phyloP scores from a whole-genome alignment of 164 flowering plant genomes.

The Piper betle region DNA sequence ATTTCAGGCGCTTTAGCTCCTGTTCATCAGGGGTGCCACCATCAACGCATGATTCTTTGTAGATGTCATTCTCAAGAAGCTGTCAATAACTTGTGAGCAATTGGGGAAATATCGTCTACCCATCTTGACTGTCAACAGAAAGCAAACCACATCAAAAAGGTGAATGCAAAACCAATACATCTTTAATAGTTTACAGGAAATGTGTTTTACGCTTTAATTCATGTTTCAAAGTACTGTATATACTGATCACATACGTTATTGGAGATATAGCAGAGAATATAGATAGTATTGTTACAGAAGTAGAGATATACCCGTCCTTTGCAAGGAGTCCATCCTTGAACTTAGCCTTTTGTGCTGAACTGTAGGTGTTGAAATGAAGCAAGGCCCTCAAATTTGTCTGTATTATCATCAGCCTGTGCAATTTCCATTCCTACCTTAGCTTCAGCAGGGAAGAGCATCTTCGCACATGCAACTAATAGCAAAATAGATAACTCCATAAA shows the following conservation, averaged over 20 bases:
- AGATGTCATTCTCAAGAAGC: slow-evolving; percentile 49
- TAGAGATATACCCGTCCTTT: slow-evolving; percentile 37
- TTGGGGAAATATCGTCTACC: slow-evolving; percentile 50
- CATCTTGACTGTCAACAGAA: slow-evolving; percentile 36
- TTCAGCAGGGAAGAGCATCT: slow-evolving; percentile 4
- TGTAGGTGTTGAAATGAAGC: slow-evolving; percentile 30
- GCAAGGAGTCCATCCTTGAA: slow-evolving; percentile 36
- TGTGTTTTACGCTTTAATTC: not conserved
- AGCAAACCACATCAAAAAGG: not conserved
- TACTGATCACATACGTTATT: too few species aligned
- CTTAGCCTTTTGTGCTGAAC: slow-evolving; percentile 30
- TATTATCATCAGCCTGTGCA: slow-evolving; percentile 40
- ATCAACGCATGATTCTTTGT: slow-evolving; percentile 23
- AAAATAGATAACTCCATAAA: not conserved
- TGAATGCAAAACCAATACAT: not conserved
- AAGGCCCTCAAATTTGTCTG: slow-evolving; percentile 30
- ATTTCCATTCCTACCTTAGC: slow-evolving; percentile 17
- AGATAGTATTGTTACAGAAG: not conserved
- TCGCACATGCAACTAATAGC: slow-evolving; percentile 11
- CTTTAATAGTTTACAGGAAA: too few species aligned
- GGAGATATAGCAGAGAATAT: not conserved
- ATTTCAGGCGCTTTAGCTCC: slow-evolving; percentile 31
- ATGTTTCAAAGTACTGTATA: not conserved
- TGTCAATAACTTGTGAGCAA: slow-evolving; percentile 54
- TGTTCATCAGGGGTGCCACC: slow-evolving; percentile 46